These are phyloP conservation scores for Eudorina sp. DNA, from an alignment of 139 green algal species.

Conservation along the genomic window DNA sequence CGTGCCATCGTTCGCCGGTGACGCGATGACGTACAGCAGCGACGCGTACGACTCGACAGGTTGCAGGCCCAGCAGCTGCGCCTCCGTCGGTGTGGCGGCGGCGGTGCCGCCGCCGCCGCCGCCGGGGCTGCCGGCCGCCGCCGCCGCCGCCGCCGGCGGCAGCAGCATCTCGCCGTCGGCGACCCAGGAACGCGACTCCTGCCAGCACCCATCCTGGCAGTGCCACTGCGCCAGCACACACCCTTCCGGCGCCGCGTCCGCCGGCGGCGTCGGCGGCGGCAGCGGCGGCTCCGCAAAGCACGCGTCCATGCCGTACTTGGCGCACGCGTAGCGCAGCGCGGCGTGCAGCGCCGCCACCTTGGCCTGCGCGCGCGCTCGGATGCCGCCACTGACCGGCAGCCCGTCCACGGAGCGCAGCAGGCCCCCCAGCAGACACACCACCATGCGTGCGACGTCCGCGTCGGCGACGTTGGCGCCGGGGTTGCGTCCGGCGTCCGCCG, in stretches of 20 bases:
- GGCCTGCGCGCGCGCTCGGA: constrained; percentile 32
- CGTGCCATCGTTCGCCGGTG: background rate
- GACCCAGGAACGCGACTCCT: constrained; percentile 49
- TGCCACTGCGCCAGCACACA: constrained; percentile 58
- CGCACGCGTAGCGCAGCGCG: constrained; percentile 42
- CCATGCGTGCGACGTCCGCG: constrained; percentile 43
- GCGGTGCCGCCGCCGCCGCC: background rate
- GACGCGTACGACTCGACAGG: constrained; percentile 41
- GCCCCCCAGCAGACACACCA: constrained; percentile 52
- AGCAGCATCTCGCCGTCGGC: background rate
- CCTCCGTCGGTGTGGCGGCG: constrained; percentile 17
- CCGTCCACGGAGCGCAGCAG: background rate
- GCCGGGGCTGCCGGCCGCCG: no score
- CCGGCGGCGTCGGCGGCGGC: constrained; percentile 8
- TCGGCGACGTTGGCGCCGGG: constrained; percentile 17
- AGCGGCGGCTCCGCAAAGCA: constrained; percentile 56
- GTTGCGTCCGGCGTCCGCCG: background rate
- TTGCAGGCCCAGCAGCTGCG: constrained; percentile 42
- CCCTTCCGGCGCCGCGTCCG: constrained; percentile 8
- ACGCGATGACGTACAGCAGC: constrained; percentile 51
- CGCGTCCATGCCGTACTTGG: constrained; percentile 57
- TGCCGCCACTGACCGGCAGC: constrained; percentile 10
- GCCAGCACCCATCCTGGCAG: constrained; percentile 59
- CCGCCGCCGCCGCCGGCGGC: no score
- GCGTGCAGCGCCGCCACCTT: constrained; percentile 42